These are phyloP conservation scores for Endotrypanum monterogeii DNA, from an alignment of 208 protist genomes.

Conservation along the genomic window DNA sequence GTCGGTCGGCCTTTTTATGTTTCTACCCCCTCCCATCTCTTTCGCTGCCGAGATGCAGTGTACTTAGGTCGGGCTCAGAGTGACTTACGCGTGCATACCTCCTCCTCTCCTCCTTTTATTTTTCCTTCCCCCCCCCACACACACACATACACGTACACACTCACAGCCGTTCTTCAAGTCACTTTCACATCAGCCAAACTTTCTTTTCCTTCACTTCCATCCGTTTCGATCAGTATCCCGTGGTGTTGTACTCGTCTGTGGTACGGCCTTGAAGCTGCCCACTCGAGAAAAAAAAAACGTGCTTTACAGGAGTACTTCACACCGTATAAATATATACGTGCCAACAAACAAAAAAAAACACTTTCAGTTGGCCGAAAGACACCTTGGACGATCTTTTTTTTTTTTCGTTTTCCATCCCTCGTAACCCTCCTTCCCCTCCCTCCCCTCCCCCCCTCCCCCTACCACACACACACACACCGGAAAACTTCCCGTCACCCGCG, in stretches of 20 bases:
- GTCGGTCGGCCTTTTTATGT: no score
- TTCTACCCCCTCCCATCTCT: no score
- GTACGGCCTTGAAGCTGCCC: no score
- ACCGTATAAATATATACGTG: no score
- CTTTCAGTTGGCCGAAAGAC: no score
- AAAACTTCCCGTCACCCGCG: not conserved
- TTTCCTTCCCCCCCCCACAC: not conserved
- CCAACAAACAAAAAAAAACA: no score
- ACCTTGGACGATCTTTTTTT: no score
- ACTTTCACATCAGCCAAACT: not conserved
- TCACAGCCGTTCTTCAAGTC: not conserved
- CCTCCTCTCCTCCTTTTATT: not conserved
- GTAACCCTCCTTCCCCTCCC: not conserved
- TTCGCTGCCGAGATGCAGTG: no score
- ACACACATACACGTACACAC: not conserved
- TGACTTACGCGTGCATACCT: not conserved
- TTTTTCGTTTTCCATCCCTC: no score
- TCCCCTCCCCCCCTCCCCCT: not conserved
- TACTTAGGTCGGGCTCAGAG: no score
- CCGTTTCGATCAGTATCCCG: not conserved
- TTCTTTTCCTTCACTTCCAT: not conserved
- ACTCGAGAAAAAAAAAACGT: no score
- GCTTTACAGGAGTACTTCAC: no score
- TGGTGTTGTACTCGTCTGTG: not conserved
- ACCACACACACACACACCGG: not conserved